Evolutionary conservation across 1,284 basidiomycete genomes (phyloP), one percentile per base, ranked within the genome.

Genomic region (Austroboletus olivaceoglutinosus): DNA sequence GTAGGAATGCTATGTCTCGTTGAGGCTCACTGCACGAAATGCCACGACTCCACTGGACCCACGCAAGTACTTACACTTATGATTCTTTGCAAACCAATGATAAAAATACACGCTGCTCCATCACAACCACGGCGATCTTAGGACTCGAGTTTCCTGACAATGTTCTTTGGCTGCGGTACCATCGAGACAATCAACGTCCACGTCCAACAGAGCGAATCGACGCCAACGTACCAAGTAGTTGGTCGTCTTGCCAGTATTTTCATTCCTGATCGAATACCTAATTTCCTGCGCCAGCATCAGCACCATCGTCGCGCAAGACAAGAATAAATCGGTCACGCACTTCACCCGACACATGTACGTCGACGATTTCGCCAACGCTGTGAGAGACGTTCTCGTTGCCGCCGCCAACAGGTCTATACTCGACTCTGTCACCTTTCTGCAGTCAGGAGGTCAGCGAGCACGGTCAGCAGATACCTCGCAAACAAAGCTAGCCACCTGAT

Each of bases 381-480:
- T 72, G 70, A 4, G 72, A 58, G 42, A 76, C 70, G 21, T 72
- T 74, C 53, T 76, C 73, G 21, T 49, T 36, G 5, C 46, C 58
- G 18, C 74, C 74, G 19, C 75, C 76, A 27, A 76, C 68, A 38
- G 73, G 72, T 50, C 71, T 67, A 54, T 76, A 77, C 53, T 75
- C 71, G 54, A 76, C 72, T 51, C 63, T 68, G 52, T 76, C 72
- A 44, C 74, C 74, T 55, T 62, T 56, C 74, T 74, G 45, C 4
- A 18, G 2, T 44, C 30, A 6, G 16, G 15, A 16, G n/a, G 31
- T 66, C 25, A 65, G 36, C 18, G 9, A 9, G 1, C 5, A 29
- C 23, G 23, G 22, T 5, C 15, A 13, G 8, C 11, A 19, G n/a
- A n/a, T 18, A 10, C n/a, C n/a, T 15, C 23, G 7, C 21, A 38